Conservation (phyloP, 345 rosid species). For the Noccaea caerulescens region DNA sequence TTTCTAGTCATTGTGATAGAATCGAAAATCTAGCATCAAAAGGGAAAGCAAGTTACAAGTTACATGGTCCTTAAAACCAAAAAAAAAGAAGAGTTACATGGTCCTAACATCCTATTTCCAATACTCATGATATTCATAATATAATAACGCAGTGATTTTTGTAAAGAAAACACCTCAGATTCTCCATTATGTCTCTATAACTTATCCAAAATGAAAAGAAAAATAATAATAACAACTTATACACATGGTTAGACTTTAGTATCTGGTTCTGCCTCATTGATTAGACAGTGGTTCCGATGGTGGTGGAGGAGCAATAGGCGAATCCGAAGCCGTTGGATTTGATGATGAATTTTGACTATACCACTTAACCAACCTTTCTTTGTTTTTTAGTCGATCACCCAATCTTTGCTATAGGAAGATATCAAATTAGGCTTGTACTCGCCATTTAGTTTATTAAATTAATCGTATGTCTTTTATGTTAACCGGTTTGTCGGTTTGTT, state of each 20-base stretch:
- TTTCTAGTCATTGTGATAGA: background rate
- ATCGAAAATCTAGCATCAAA: background rate
- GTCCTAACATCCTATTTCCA: slow-evolving; percentile 3
- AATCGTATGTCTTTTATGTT: no score
- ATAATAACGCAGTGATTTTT: slow-evolving; percentile 1
- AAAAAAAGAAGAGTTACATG: background rate
- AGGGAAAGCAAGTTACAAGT: background rate
- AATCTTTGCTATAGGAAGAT: slow-evolving; percentile 42
- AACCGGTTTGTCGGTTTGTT: no score
- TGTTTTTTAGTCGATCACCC: slow-evolving; percentile 77
- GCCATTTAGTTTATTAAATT: no score
- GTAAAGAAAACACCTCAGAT: background rate
- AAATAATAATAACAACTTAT: background rate
- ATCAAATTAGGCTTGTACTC: no score
- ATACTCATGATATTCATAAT: background rate
- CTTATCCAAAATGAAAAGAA: background rate
- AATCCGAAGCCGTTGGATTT: slow-evolving; percentile 31
- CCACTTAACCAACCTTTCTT: slow-evolving; percentile 72
- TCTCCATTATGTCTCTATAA: slow-evolving; percentile 7
- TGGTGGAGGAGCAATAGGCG: slow-evolving; percentile 29
- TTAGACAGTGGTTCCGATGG: slow-evolving; percentile 13
- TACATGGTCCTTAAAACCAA: background rate
- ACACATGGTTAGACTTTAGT: slow-evolving; percentile 32
- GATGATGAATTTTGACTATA: slow-evolving; percentile 50
- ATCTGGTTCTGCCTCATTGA: slow-evolving; percentile 30